Evolutionary conservation across 2,329 filamentous ascomycete species (phyloP).

Genomic region (Truncatella angustata): DNA sequence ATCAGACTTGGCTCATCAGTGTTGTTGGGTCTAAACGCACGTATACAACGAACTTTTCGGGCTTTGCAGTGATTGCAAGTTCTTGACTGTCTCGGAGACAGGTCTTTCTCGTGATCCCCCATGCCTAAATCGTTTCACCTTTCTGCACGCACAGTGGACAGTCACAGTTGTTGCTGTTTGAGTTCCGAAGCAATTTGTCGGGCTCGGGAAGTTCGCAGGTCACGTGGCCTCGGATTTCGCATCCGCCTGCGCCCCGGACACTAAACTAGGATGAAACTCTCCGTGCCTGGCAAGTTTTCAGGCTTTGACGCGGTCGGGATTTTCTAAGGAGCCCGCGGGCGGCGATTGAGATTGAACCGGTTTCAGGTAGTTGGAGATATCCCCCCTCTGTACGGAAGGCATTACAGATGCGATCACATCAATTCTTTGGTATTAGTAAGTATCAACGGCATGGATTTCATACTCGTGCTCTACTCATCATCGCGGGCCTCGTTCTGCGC

Average conservation of each 20-base stretch:
- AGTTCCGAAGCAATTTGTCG: neutral
- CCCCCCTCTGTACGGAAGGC: no score
- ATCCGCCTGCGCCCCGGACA: neutral
- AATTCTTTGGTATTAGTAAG: no score
- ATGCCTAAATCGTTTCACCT: neutral
- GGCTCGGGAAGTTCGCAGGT: neutral
- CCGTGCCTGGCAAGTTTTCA: neutral
- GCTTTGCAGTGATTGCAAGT: constrained; percentile 8
- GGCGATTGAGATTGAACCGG: no score
- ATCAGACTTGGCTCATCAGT: neutral
- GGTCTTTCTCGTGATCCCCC: neutral
- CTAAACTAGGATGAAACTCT: neutral
- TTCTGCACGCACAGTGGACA: no score
- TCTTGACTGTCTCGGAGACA: constrained; percentile 3
- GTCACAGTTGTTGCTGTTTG: neutral
- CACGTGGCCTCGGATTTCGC: constrained; percentile 6
- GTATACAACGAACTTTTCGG: constrained; percentile 3
- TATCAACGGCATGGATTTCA: no score
- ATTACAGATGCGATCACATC: no score
- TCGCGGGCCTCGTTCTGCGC: no score
- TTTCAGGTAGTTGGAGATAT: no score
- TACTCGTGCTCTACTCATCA: no score
- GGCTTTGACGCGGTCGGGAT: no score
- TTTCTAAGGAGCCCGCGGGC: no score
- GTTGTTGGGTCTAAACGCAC: neutral